A percentile compares a stretch with the other conserved stretches of the same genome.
These are phyloP conservation scores for Neonectria hederae DNA, from an alignment of 2,329 filamentous ascomycete genomes.

Conservation along the genomic window DNA sequence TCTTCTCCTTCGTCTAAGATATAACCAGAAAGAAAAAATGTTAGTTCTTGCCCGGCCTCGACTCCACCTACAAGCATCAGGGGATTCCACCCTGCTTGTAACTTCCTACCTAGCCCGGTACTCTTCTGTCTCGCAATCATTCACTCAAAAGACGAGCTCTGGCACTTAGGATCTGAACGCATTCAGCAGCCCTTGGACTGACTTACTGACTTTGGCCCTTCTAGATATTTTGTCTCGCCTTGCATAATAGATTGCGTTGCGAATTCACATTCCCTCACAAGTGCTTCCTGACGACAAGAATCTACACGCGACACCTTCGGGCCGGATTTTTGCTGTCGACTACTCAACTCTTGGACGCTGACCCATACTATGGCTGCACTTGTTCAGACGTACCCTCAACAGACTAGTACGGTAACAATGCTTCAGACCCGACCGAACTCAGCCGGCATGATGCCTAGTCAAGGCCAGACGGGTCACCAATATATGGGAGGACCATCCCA, in stretches of 20 bases:
- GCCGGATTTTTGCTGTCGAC: slow-evolving; percentile 31
- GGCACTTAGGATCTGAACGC: background rate
- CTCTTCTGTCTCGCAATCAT: background rate
- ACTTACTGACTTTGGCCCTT: slow-evolving; percentile 1
- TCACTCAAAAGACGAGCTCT: background rate
- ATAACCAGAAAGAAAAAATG: slow-evolving; percentile 36
- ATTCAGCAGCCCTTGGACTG: background rate
- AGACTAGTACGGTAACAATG: slow-evolving; percentile 77
- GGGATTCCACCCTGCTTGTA: slow-evolving; percentile 7
- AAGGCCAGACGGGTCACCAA: slow-evolving; percentile 60
- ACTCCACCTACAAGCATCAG: slow-evolving; percentile 14
- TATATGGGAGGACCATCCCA: slow-evolving; percentile 55
- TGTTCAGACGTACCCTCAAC: slow-evolving; percentile 82
- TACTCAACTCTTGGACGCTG: slow-evolving; percentile 13
- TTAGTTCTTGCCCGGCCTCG: slow-evolving; percentile 31
- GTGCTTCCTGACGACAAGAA: slow-evolving; percentile 27
- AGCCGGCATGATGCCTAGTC: slow-evolving; percentile 58
- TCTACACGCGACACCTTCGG: slow-evolving; percentile 24
- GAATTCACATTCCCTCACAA: slow-evolving; percentile 17
- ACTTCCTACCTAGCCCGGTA: background rate
- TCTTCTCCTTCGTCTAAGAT: slow-evolving; percentile 43
- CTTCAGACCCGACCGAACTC: slow-evolving; percentile 78
- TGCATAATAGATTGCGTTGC: slow-evolving; percentile 28
- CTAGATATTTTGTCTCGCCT: slow-evolving; percentile 29
- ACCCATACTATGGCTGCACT: slow-evolving; percentile 78